Base-by-base conservation (phyloP, 305 asterid species). In the Solanum hybrid region DNA sequence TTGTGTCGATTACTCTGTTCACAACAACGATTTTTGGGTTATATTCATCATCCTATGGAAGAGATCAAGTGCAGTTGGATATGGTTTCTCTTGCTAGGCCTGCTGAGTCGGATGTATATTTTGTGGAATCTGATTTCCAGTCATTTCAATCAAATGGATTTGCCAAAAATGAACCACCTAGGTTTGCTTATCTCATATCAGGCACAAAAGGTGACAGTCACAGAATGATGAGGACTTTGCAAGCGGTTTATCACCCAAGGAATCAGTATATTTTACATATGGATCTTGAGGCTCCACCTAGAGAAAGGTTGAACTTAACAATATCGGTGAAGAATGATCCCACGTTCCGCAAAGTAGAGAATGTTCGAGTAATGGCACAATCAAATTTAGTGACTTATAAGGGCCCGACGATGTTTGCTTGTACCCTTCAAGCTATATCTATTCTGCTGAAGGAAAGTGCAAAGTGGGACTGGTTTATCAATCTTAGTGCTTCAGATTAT, bases 401-500 rank as follows among this genome's bases (percentile, higher is more conserved):
- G 90, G 99, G 99, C 37, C 99, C 99, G 6, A 96, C 99, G 3
- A 97, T 97, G 99, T 94, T 96, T 91, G 99, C 99, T 89, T 94
- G 96, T 89, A 97, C 99, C 89, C 98, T 97, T 70, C 98, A 97
- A 92, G 99, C 98, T 15, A 93, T 96, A 51, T 95, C 99, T 4
- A 95, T 96, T 90, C 90, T 97, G 93, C 91, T 96, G 94, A 97
- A 93, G 92, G 98, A 97, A 92, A 94, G 97, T 90, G 90, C 91
- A 89, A 92, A 91, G 65, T 97, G 99, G 99, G 99, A 96, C 91
- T 97, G 99, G 99, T 97, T 97, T 96, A 97, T 97, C 38, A 97
- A 97, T 93, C 97, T 97, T 15, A 97, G 99, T 89, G 99, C 99
- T 91, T 97, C 99, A 3, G 99, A 97, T 94, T 97, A 97, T 93